phyloP scores from a whole-genome alignment of 306 rosid species.

The Nissolia schottii region DNA sequence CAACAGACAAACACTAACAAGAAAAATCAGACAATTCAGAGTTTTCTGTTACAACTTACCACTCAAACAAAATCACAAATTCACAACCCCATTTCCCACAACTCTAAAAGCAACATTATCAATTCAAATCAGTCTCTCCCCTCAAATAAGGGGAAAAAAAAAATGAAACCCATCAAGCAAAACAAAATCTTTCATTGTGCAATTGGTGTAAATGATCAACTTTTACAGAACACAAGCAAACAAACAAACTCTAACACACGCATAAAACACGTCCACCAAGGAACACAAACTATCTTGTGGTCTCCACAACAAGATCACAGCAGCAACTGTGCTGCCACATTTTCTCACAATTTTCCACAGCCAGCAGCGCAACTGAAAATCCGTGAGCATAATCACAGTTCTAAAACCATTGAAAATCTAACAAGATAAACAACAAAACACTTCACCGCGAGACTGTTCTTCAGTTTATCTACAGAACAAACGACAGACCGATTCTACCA shows the following conservation, averaged over 20 bases:
- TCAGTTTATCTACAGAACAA: neutral
- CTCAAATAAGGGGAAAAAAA: neutral
- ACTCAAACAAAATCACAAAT: neutral
- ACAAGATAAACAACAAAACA: no score
- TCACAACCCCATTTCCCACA: neutral
- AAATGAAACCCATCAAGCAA: neutral
- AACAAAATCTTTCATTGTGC: neutral
- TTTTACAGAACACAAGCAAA: neutral
- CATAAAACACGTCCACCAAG: no score
- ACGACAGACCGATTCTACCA: neutral
- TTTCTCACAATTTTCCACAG: no score
- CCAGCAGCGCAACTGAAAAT: no score
- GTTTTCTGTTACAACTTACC: neutral
- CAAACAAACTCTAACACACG: no score
- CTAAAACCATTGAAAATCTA: no score
- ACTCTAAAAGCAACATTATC: neutral
- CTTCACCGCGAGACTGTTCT: no score
- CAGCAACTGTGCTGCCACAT: no score
- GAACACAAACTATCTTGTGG: no score
- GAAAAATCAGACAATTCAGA: neutral
- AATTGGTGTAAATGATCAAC: neutral
- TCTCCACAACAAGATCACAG: neutral
- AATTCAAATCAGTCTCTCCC: neutral
- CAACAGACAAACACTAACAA: neutral
- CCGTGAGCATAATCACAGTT: no score